Conservation (phyloP, 345 rosid genomes). For the Angophora floribunda region DNA sequence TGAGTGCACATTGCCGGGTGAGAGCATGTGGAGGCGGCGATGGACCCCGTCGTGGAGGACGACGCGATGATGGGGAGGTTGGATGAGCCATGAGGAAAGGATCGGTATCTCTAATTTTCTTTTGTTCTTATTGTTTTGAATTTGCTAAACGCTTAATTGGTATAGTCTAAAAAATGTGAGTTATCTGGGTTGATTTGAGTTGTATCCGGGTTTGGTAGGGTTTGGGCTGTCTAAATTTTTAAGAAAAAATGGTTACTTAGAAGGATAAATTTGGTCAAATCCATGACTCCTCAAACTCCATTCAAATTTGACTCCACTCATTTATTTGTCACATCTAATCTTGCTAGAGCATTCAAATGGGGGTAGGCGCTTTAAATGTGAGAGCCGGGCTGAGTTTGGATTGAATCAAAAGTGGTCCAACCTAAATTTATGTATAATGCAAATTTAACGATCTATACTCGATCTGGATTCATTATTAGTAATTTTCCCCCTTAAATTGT, state of each 20-base stretch:
- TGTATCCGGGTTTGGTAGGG: not conserved
- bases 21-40: not conserved
- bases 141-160: not conserved
- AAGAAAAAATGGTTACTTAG: too few relatives aligned
- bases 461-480: too few relatives aligned
- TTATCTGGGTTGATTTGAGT: not conserved
- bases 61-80: accelerated
- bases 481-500: too few relatives aligned
- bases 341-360: not conserved
- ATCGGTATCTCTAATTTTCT: not conserved
- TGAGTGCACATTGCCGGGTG: not conserved
- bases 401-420: too few relatives aligned
- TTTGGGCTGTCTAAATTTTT: too few relatives aligned
- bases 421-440: too few relatives aligned
- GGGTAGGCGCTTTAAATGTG: accelerated
- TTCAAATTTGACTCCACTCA: accelerated
- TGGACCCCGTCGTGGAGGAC: not conserved
- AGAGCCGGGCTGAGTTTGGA: too few relatives aligned
- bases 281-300: too few relatives aligned
- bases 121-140: not conserved
- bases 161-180: not conserved
- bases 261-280: too few relatives aligned
- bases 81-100: not conserved
- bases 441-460: too few relatives aligned
- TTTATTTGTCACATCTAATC: not conserved